Percentiles rank a stretch among this genome's conserved stretches.
Evolutionary conservation across 768 basidiomycete species (phyloP).

Genomic region (Coprinopsis marcescibilis): DNA sequence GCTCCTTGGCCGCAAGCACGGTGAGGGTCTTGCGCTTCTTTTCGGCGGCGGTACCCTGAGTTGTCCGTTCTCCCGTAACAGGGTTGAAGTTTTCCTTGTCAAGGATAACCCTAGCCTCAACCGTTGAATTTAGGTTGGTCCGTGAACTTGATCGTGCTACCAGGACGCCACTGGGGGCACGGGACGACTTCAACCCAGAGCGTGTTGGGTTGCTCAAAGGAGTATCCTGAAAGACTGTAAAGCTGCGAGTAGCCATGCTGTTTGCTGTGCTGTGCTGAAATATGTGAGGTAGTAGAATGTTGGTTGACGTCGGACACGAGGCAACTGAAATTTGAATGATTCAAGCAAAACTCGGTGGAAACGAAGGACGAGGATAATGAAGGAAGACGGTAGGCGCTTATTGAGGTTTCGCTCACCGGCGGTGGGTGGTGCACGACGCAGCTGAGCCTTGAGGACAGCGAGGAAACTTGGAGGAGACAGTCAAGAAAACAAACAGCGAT

Average conservation of each 20-base stretch:
- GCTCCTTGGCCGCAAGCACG: conserved; percentile 50
- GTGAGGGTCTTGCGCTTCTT: conserved; percentile 69
- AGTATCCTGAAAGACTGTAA: conserved; percentile 61
- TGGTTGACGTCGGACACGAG: conserved; percentile 11
- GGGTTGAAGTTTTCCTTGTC: conserved; percentile 84
- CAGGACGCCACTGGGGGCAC: conserved; percentile 22
- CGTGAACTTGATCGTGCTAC: conserved; percentile 26
- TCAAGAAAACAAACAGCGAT: too few species aligned
- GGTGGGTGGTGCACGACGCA: too few species aligned
- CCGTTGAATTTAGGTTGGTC: conserved; percentile 24
- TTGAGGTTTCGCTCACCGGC: too few species aligned
- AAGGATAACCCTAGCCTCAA: conserved; percentile 31
- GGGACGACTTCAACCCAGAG: conserved; percentile 27
- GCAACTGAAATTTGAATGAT: conserved; percentile 9
- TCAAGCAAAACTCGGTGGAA: conserved; percentile 1
- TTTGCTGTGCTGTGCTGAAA: conserved; percentile 15
- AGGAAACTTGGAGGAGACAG: too few species aligned
- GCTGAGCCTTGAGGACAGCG: too few species aligned
- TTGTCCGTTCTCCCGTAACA: conserved; percentile 59
- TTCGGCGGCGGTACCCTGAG: conserved; percentile 26
- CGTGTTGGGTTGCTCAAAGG: conserved; percentile 23
- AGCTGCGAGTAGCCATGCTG: conserved; percentile 51
- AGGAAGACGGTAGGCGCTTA: not conserved
- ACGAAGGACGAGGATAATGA: conserved; percentile 6
- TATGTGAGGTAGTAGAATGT: conserved; percentile 12